Evolutionary conservation across 371 early-diverging fungal species (phyloP), one percentile per base, ranked within the genome.

Genomic region (Mortierella sp.): DNA sequence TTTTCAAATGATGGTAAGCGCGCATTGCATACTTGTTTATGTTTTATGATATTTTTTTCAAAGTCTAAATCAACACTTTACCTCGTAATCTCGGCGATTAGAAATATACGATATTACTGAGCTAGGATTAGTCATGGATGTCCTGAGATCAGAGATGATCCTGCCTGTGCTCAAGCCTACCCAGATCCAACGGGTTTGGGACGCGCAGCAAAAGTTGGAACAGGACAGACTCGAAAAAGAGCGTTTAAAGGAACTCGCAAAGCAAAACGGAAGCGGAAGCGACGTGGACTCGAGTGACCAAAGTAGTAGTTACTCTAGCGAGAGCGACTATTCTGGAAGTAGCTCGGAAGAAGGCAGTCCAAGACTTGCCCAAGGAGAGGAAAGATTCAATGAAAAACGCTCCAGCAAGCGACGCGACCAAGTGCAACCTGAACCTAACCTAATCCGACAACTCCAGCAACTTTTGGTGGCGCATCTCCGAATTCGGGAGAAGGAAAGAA

Each of bases 401-500:
- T 30, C 55, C 32, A 54, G 51, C 18, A 32, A 55, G 22, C 40
- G 14, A 9, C 37, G 22, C 3, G 10, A 16, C 12, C 40, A 14
- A 11, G 26, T 24, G 5, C 22, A 62, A 26, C 26, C 24, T 6
- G 62, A 83, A 1, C 66, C 72, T 49, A 77, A 83, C 20, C 63
- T 87, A 2, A 74, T 90, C 2, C 77, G 81, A n/a, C 78, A 84
- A 26, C 73, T 91, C 1, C 86, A 89, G 54, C 83, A 84, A 16
- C 74, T 91, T 9, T 86, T 88, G 85, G 75, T 87, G 22, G 68
- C 90, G 1, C 86, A 90, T 57, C 78, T 89, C 28, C 81, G 85
- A 12, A 86, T 86, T 62, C 87, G 89, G 4, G 91, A 91, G 43
- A 88, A 90, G 64, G 90, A 91, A 43, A 64, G 84, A 12, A 64